phyloP scores from a whole-genome alignment of 2,329 filamentous ascomycete species.

The Helicocarpus griseus region DNA sequence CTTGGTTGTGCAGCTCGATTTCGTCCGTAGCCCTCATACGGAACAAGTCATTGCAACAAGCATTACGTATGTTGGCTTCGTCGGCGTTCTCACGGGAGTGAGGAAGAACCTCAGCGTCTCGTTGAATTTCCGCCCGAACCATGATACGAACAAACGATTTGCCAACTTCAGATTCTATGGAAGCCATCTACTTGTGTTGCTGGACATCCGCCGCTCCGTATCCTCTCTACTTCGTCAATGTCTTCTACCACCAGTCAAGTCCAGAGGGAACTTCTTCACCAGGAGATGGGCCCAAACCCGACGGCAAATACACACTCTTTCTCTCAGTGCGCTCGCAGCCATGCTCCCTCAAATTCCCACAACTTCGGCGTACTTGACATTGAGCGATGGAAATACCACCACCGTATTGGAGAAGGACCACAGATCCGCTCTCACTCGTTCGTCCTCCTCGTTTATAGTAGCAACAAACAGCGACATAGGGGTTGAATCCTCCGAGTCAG shows the following conservation, averaged over 20 bases:
- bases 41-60: slow-evolving; percentile 35
- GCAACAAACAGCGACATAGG: slow-evolving; percentile 47
- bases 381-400: slow-evolving; percentile 42
- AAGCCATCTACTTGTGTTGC: slow-evolving; percentile 40
- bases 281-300: neutral
- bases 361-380: slow-evolving; percentile 48
- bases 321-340: slow-evolving; percentile 20
- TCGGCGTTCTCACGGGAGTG: slow-evolving; percentile 42
- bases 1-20: slow-evolving; percentile 45
- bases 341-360: slow-evolving; percentile 32
- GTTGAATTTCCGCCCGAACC: slow-evolving; percentile 37
- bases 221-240: slow-evolving; percentile 41
- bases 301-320: neutral
- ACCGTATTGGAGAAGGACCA: slow-evolving; percentile 50
- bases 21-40: slow-evolving; percentile 25
- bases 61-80: slow-evolving; percentile 42
- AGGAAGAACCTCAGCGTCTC: slow-evolving; percentile 38
- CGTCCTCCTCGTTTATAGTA: slow-evolving; percentile 42
- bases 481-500: slow-evolving; percentile 3
- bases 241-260: slow-evolving; percentile 23
- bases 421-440: slow-evolving; percentile 34
- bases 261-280: neutral
- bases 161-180: slow-evolving; percentile 12
- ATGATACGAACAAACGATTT: slow-evolving; percentile 16
- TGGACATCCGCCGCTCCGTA: slow-evolving; percentile 46